Base-by-base conservation (phyloP, 2,329 filamentous ascomycete species). In the Sphaerulina musiva region DNA sequence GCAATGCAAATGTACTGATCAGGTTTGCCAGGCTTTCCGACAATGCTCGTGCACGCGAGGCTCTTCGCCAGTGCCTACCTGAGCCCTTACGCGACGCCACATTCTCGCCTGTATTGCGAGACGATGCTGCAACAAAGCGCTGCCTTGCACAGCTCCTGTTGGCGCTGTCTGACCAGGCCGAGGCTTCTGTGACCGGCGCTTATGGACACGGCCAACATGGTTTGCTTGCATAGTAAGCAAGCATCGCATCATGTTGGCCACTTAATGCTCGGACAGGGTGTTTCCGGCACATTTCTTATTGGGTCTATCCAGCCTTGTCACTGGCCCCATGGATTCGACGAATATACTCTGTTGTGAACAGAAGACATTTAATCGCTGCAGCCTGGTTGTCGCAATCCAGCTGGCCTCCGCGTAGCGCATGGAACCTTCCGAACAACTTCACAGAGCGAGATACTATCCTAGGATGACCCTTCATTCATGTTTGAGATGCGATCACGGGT, bases 41-140 rank as follows among this genome's bases (percentile, higher is more conserved):
- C 70, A 98, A 98, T 67, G 92, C 92, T 57, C 86, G 93, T 57
- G 93, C 93, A 53, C 87, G 93, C 32, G 93, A 98, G 72, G 93
- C 93, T 44, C 81, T 98, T 20, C 84, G 93, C 41, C 93, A 98
- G 73, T 98, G 93, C 68, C 85, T 98, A 10, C 93, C 93, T 0
- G 93, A 98, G 68, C 93, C 93, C n/a, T 84, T 98, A n/a, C 87
- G 93, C 46, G 93, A 98, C 70, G 91, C 92, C 6, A 98, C 93
- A 1, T 98, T 98, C 71, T 95, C 90, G 7, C 92, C 91, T 0
- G 93, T 98, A 43, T 84, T 98, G 34, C 87, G 93, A 55, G 93
- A 98, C 67, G 93, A 98, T 68, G 93, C 93, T 11, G 93, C 93
- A 1, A 98, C 93, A 0, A 98, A 98, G 77, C 86, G 93, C 55